A percentile compares a stretch with the other conserved stretches of the same genome.
Evolutionary conservation across 2,329 filamentous ascomycete genomes (phyloP).

Genomic region (Pseudocercospora crystallina): DNA sequence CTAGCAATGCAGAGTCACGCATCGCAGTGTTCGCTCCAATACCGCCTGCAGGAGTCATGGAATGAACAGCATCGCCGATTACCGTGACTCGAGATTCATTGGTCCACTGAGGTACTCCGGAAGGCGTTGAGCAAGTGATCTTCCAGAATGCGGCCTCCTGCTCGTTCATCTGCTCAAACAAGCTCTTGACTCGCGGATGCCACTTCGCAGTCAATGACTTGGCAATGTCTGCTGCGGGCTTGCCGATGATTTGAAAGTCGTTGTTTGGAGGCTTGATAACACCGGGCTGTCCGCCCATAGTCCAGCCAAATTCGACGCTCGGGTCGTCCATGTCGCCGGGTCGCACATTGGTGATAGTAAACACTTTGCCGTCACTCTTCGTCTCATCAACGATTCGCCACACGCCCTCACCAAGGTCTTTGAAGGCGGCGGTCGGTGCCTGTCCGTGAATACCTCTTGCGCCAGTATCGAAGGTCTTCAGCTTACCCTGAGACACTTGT

Average conservation of each 20-base stretch:
- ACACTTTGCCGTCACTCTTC: conserved; percentile 49
- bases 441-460: conserved; percentile 66
- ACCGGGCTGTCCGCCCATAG: conserved; percentile 59
- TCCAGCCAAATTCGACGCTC: conserved; percentile 61
- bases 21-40: conserved; percentile 60
- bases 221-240: conserved; percentile 58
- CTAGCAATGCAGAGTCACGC: conserved; percentile 56
- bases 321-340: conserved; percentile 60
- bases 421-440: conserved; percentile 62
- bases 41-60: conserved; percentile 58
- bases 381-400: conserved; percentile 55
- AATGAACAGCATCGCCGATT: conserved; percentile 59
- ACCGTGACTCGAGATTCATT: conserved; percentile 60
- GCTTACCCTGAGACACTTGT: conserved; percentile 57
- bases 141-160: conserved; percentile 65
- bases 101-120: conserved; percentile 60
- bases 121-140: conserved; percentile 62
- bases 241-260: conserved; percentile 59
- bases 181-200: conserved; percentile 55
- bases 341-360: conserved; percentile 64
- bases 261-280: conserved; percentile 60
- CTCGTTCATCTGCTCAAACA: conserved; percentile 60
- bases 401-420: conserved; percentile 62
- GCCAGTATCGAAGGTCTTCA: conserved; percentile 65
- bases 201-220: conserved; percentile 55